These are phyloP conservation scores for Epichloe sylvatica DNA, from an alignment of 2,329 filamentous ascomycete genomes.

Conservation along the genomic window DNA sequence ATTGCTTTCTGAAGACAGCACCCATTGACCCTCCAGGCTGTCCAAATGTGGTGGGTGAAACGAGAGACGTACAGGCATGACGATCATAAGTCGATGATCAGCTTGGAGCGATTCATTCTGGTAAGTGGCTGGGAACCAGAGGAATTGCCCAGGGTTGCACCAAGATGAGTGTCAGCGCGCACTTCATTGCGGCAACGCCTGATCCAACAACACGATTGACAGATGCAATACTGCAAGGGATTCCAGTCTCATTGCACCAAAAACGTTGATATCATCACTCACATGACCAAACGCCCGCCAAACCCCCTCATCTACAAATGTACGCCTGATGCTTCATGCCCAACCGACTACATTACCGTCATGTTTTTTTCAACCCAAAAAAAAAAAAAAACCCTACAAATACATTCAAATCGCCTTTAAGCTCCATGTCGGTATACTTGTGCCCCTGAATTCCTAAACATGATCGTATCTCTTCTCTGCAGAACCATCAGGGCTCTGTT, in stretches of 20 bases:
- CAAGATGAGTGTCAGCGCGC: no score
- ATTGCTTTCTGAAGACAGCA: no score
- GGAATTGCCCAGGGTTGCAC: no score
- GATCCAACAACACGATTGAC: no score
- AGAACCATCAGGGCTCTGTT: conserved; percentile 75
- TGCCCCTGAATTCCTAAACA: conserved; percentile 62
- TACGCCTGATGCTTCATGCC: neutral
- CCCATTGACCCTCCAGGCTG: no score
- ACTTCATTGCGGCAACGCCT: no score
- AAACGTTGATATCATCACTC: neutral
- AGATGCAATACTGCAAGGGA: neutral
- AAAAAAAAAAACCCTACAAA: neutral
- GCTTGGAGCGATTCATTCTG: no score
- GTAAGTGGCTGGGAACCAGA: no score
- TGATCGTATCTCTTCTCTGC: conserved; percentile 75
- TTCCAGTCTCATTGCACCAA: neutral
- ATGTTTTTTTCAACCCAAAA: neutral
- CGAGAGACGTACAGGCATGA: no score
- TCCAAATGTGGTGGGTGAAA: no score
- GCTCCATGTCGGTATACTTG: conserved; percentile 63
- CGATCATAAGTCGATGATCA: no score
- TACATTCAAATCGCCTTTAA: conserved; percentile 19
- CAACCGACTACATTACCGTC: neutral
- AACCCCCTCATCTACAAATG: neutral
- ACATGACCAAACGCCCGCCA: neutral